Evolutionary conservation across 768 basidiomycete genomes (phyloP), one percentile per base, ranked within the genome.

Genomic region (Sarcodon aspratus): DNA sequence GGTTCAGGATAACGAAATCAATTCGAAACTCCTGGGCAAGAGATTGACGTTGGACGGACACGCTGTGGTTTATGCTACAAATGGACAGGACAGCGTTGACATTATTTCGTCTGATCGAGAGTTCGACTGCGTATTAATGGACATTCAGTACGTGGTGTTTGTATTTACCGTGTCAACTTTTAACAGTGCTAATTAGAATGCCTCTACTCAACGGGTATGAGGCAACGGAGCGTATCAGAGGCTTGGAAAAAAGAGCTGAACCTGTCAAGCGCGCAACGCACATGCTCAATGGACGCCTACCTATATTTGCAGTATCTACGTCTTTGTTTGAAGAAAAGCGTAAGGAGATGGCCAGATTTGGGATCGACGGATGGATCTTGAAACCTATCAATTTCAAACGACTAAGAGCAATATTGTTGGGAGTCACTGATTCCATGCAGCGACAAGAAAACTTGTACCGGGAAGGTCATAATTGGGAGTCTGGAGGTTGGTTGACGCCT

Each of bases 351-450:
- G 62, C 67, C 7, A 59, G 67, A 10, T 62, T 69, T 43, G 79
- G 85, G 36, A 74, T 88, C 60, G 85, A 88, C 59, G 88, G 87
- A 4, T 92, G 85, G 85, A 76, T 88, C 13, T 66, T 90, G 21
- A 90, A 90, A 63, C 89, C 87, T 0, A 79, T 90, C 54, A 80
- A 88, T 60, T 89, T 86, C 63, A 75, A 77, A 52, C 70, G 87
- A 11, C 69, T 90, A 9, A 63, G 71, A 18, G 58, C 62, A 3
- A 67, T 92, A 33, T 60, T 91, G 17, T 63, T 66, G 9, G 86
- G 85, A 0, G 70, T 86, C 11, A 70, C 67, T 3, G 78, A 86
- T 52, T 59, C 63, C 0, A 52, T 51, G 1, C 75, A 79, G 55
- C 74, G 85, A 21, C 55, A 63, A 31, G 59, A 56, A 7, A 78